Conservation (phyloP, 208 protist genomes). For the Plasmodiophora brassicae region DNA sequence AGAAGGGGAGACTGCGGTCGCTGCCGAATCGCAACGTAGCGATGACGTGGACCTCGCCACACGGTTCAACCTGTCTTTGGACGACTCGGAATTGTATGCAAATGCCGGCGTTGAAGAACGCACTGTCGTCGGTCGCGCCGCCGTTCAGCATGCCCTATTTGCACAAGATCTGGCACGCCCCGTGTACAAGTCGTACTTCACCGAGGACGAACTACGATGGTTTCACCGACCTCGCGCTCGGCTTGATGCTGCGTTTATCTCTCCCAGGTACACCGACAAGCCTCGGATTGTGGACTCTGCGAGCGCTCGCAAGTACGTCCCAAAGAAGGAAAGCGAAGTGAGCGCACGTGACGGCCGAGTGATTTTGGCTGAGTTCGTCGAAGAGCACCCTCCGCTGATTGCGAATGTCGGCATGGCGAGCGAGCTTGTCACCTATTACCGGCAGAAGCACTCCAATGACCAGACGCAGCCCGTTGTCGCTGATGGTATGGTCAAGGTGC, state of each 20-base stretch:
- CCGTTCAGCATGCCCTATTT: slow-evolving; percentile 7
- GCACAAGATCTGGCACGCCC: not conserved
- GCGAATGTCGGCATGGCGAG: slow-evolving; percentile 8
- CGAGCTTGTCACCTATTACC: not conserved
- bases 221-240: not conserved
- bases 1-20: not conserved
- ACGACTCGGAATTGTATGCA: not conserved
- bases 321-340: slow-evolving; percentile 8
- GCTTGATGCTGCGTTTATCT: not conserved
- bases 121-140: not conserved
- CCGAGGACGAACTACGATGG: not conserved
- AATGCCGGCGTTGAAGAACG: not conserved
- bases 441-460: not conserved
- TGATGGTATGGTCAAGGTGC: not conserved
- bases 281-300: not conserved
- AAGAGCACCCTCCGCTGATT: slow-evolving; percentile 20
- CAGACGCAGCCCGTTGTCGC: not conserved
- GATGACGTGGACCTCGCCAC: not conserved
- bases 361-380: not conserved
- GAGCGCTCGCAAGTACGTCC: slow-evolving; percentile 17
- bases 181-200: slow-evolving; percentile 14
- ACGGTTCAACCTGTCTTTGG: not conserved
- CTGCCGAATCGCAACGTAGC: not conserved
- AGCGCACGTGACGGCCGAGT: not conserved
- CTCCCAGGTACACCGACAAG: not conserved